Conservation (phyloP, 805 yeast species). For the Lachancea fermentati region DNA sequence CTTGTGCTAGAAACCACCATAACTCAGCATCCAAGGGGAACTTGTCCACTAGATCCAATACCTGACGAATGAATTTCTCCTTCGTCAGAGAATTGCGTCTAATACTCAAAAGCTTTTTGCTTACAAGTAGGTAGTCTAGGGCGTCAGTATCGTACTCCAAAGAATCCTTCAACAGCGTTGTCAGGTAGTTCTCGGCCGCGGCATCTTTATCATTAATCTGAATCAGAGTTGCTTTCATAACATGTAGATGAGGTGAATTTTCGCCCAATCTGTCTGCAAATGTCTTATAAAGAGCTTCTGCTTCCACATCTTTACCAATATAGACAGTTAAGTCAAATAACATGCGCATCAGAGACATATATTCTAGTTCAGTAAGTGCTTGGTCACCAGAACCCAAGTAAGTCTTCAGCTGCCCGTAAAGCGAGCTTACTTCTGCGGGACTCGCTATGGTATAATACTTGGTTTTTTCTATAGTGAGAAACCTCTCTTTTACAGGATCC, state of each 20-base stretch:
- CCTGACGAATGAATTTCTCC: conserved; percentile 15
- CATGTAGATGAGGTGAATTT: conserved; percentile 28
- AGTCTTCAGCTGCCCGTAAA: conserved; percentile 36
- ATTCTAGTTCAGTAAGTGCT: conserved; percentile 33
- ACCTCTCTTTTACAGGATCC: conserved; percentile 36
- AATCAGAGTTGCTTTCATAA: conserved; percentile 27
- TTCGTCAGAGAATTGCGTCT: conserved; percentile 13
- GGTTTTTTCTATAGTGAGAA: conserved; percentile 44
- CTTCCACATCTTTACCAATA: conserved; percentile 64
- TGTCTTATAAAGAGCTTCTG: conserved; percentile 58
- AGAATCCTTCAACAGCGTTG: conserved; percentile 43
- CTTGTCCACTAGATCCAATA: conserved; percentile 24
- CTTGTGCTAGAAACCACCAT: conserved; percentile 71
- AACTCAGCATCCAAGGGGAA: conserved; percentile 68
- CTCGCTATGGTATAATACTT: conserved; percentile 46
- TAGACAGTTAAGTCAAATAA: conserved; percentile 61
- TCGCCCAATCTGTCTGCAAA: conserved; percentile 65
- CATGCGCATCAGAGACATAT: conserved; percentile 59
- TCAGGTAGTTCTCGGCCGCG: conserved; percentile 40
- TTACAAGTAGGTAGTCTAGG: conserved; percentile 25
- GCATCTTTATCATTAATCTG: conserved; percentile 24
- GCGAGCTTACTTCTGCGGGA: conserved; percentile 38
- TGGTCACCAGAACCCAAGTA: conserved; percentile 22
- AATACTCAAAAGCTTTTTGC: conserved; percentile 26
- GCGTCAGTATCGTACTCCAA: conserved; percentile 44